phyloP scores from a whole-genome alignment of 352 stramenopile genomes.

The Blastocystis hominis region DNA sequence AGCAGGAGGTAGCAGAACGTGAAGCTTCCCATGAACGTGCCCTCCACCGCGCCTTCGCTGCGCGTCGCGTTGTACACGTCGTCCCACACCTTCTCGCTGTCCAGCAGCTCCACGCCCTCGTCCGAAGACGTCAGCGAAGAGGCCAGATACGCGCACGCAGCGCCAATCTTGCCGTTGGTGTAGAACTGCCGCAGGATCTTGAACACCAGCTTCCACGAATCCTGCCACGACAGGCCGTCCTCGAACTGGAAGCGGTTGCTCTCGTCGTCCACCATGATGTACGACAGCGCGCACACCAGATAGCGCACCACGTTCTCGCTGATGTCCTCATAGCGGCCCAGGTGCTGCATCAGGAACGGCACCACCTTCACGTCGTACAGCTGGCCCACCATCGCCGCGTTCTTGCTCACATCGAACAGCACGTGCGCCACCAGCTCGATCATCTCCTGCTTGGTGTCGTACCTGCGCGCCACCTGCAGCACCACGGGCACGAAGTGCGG shows the following conservation, averaged over 20 bases:
- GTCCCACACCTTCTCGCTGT: background rate
- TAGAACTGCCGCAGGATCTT: conserved; percentile 31
- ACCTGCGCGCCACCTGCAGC: background rate
- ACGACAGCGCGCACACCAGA: conserved; percentile 27
- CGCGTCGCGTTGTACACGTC: conserved; percentile 25
- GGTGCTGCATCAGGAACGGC: background rate
- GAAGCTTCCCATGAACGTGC: conserved; percentile 36
- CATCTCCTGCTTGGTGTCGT: background rate
- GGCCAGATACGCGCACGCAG: conserved; percentile 19
- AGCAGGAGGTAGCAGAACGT: conserved; percentile 51
- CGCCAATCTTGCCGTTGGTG: conserved; percentile 49
- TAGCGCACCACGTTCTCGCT: conserved; percentile 32
- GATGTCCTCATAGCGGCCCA: background rate
- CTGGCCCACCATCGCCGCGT: background rate
- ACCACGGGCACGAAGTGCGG: conserved; percentile 31
- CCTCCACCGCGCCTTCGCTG: background rate
- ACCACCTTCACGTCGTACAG: conserved; percentile 30
- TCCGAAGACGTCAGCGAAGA: background rate
- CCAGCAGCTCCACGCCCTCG: background rate
- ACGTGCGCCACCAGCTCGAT: conserved; percentile 38
- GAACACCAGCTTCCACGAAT: background rate
- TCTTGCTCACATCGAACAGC: conserved; percentile 50
- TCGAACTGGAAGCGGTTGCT: background rate
- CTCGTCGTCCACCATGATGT: conserved; percentile 56
- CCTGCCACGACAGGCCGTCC: background rate